phyloP scores from a whole-genome alignment of 2,329 filamentous ascomycete genomes.

The Amphichorda felina region DNA sequence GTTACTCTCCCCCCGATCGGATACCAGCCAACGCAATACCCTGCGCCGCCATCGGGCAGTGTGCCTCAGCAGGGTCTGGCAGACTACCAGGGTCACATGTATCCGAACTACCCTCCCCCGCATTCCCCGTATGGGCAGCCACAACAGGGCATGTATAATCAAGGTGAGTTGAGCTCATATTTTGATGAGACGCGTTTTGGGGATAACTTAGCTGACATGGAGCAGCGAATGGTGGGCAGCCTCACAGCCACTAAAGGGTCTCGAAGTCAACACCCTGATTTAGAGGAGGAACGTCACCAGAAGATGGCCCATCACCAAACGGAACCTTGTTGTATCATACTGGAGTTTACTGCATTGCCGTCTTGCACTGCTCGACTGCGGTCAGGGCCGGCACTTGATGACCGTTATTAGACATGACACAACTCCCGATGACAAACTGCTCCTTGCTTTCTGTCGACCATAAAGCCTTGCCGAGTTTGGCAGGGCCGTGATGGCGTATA shows the following conservation, averaged over 20 bases:
- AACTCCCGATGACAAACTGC: too few relatives aligned
- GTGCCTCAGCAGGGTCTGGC: conserved; percentile 40
- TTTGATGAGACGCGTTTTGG: not conserved
- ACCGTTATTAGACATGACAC: too few relatives aligned
- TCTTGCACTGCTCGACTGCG: too few relatives aligned
- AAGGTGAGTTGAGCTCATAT: conserved; percentile 30
- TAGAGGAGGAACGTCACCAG: too few relatives aligned
- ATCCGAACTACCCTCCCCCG: conserved; percentile 44
- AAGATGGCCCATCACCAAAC: too few relatives aligned
- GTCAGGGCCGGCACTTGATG: too few relatives aligned
- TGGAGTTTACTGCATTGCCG: too few relatives aligned
- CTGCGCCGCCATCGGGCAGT: conserved; percentile 43
- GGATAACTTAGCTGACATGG: not conserved
- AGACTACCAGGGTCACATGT: conserved; percentile 46
- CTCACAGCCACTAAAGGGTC: conserved; percentile 17
- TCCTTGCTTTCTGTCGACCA: too few relatives aligned
- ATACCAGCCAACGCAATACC: conserved; percentile 57
- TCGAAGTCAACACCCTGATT: too few relatives aligned
- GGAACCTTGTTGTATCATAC: too few relatives aligned
- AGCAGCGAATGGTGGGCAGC: conserved; percentile 20
- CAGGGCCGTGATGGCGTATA: too few relatives aligned
- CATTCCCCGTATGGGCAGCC: conserved; percentile 47
- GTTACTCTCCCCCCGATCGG: conserved; percentile 69
- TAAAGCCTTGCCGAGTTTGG: too few relatives aligned
- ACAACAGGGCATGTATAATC: conserved; percentile 47